Base-by-base conservation (phyloP, 202 grass and related monocot genomes). In the Brachypodium distachyon region DNA sequence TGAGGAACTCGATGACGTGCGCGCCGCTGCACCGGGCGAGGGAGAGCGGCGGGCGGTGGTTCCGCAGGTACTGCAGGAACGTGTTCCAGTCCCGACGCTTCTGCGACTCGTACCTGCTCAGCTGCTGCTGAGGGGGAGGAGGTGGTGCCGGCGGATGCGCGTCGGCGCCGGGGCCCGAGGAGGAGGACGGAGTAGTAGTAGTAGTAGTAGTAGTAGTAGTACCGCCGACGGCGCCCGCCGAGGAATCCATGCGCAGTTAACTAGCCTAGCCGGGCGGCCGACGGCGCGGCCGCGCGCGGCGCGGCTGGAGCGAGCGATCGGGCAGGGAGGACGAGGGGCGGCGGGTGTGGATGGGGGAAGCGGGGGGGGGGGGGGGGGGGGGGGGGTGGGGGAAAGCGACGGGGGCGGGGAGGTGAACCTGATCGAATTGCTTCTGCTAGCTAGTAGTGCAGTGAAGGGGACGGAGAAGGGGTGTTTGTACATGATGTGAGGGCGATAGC, bases 71-170 rank as follows among this genome's bases (percentile, higher is more conserved):
- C 65, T 91, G 84, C 7, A 74, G 60, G 50, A 91, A 91, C 11
- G 88, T 80, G 55, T 83, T 74, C 88, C 88, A 91, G 77, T 91
- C 88, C 25, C 88, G 48, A n/a, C 88, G 56, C 81, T 91, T 91
- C 77, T 91, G 88, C 46, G 84, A 91, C 71, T 91, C 88, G 58
- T 91, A 91, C 62, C 88, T 77, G 57, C 88, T 84, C 47, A 73
- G 77, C 77, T 83, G 83, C 61, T 38, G 80, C 25, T 16, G 59
- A 27, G 12, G 56, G 16, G 39, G 53, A 2, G 58, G 52, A 0
- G 67, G 50, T 10, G 61, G 55, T 23, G 69, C 12, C 4, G 62
- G 56, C 11, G 57, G 40, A 2, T 54, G 65, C 31, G 64, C 29
- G 72, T 63, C 69, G 16, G 1, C 22, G 4, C 12, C 55, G n/a